Percentiles rank a stretch among this genome's conserved stretches.
Evolutionary conservation across 257 asterid species (phyloP).

Genomic region (Penstemon davidsonii): DNA sequence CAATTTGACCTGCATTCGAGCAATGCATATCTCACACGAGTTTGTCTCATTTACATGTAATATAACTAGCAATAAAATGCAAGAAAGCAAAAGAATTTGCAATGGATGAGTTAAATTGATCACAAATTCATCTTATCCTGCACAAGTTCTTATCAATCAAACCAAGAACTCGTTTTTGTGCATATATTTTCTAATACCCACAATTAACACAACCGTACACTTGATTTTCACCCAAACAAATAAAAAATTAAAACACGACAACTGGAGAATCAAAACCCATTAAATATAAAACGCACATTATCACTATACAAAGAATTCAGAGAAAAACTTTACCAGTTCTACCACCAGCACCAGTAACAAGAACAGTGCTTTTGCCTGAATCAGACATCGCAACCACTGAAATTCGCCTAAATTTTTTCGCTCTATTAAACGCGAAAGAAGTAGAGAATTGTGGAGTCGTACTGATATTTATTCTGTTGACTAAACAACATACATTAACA

Average conservation of each 20-base stretch:
- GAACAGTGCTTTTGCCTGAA: conserved; percentile 59
- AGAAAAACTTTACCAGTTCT: conserved; percentile 63
- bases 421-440: conserved; percentile 4
- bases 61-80: no score
- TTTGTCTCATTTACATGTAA: no score
- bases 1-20: conserved; percentile 71
- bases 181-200: no score
- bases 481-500: conserved; percentile 25
- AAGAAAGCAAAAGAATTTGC: no score
- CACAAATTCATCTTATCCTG: no score
- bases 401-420: conserved; percentile 30
- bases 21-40: no score
- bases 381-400: conserved; percentile 62
- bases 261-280: conserved; percentile 24
- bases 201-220: background rate
- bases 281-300: background rate
- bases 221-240: conserved; percentile 8
- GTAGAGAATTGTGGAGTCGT: conserved; percentile 25
- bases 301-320: background rate
- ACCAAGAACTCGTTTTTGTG: no score
- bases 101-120: no score
- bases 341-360: conserved; percentile 93
- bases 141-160: no score
- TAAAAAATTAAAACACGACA: background rate
- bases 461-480: no score